These are phyloP conservation scores for Polyrhizophydium stewartii DNA, from an alignment of 371 early-diverging fungal genomes.

Conservation along the genomic window DNA sequence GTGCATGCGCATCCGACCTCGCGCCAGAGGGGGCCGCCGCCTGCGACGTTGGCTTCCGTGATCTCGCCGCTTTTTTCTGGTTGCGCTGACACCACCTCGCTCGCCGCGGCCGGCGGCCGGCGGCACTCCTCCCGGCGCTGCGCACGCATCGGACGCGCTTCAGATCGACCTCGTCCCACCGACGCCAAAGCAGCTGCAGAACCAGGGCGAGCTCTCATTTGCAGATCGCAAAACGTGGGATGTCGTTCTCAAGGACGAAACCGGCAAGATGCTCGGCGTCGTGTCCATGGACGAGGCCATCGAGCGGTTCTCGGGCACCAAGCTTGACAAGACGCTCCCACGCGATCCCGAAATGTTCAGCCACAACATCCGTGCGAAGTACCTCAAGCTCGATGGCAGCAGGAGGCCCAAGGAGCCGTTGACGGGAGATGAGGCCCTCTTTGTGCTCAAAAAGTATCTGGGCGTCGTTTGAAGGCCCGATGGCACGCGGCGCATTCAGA, in stretches of 20 bases:
- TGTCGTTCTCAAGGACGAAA: conserved; percentile 23
- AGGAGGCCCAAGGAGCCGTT: conserved; percentile 17
- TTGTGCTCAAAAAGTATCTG: conserved; percentile 18
- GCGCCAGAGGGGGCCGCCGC: too few relatives aligned
- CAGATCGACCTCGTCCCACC: conserved; percentile 46
- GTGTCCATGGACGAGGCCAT: conserved; percentile 24
- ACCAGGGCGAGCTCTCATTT: conserved; percentile 29
- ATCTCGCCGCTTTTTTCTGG: too few relatives aligned
- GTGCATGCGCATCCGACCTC: too few relatives aligned
- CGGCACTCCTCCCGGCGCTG: too few relatives aligned
- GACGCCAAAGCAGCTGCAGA: conserved; percentile 34
- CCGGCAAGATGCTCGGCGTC: conserved; percentile 16
- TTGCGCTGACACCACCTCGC: not conserved
- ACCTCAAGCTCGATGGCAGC: conserved; percentile 26
- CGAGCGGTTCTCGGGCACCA: conserved; percentile 1
- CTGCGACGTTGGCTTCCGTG: too few relatives aligned
- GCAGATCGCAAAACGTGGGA: conserved; percentile 43
- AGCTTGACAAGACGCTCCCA: conserved; percentile 14
- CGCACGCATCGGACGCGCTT: too few relatives aligned
- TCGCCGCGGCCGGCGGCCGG: not conserved
- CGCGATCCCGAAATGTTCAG: not conserved
- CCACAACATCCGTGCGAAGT: not conserved
- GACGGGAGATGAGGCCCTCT: conserved; percentile 18
- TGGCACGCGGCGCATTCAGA: too few relatives aligned
- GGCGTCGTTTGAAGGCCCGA: conserved; percentile 21